Conservation (phyloP, 2,329 filamentous ascomycete species). For the Neopestalotiopsis clavispora region DNA sequence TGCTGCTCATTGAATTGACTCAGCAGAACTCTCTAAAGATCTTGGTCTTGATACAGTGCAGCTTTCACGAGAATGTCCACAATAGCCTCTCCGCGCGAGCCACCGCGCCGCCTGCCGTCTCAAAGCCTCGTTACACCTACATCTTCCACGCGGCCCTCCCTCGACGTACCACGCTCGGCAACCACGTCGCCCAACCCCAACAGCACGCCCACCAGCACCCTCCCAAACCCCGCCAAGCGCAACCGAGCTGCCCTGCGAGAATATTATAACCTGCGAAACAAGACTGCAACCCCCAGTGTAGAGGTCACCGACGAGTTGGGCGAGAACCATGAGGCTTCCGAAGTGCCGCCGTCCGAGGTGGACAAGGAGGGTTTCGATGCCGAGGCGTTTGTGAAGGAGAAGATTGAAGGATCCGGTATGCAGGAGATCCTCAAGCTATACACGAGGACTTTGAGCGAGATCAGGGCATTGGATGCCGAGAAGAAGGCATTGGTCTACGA, state of each 20-base stretch:
- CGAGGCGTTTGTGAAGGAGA: conserved; percentile 66
- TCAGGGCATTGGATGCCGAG: conserved; percentile 89
- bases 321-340: conserved; percentile 46
- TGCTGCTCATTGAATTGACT: background rate
- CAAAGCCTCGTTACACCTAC: conserved; percentile 65
- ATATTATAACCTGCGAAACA: conserved; percentile 84
- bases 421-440: conserved; percentile 74
- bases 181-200: conserved; percentile 57
- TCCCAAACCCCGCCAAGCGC: conserved; percentile 47
- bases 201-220: conserved; percentile 28
- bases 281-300: conserved; percentile 41
- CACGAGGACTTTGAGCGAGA: conserved; percentile 76
- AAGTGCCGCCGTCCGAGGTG: conserved; percentile 71
- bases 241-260: conserved; percentile 90
- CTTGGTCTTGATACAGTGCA: background rate
- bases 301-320: conserved; percentile 48
- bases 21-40: background rate
- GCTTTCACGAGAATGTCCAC: conserved; percentile 58
- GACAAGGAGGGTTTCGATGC: conserved; percentile 76
- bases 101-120: conserved; percentile 59
- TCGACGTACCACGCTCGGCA: conserved; percentile 68
- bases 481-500: conserved; percentile 97
- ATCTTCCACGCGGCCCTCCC: conserved; percentile 76
- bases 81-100: conserved; percentile 67
- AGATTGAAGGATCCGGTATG: conserved; percentile 67